Evolutionary conservation across 2,329 filamentous ascomycete species (phyloP).

Genomic region (Chaetomium sp.): DNA sequence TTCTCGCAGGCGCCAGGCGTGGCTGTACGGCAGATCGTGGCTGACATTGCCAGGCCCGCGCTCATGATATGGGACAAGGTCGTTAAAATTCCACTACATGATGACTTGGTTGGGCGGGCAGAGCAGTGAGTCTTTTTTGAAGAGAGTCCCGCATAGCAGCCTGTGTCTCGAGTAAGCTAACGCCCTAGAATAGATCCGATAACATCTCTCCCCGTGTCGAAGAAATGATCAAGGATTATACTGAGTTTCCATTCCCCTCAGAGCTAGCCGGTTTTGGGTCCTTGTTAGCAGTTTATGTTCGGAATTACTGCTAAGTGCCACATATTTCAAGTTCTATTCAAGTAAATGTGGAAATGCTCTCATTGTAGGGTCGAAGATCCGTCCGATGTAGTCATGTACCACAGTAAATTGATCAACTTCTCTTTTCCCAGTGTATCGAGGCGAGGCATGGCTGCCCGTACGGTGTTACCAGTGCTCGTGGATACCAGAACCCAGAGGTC

Average conservation of each 20-base stretch:
- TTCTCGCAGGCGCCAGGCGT: constrained; percentile 2
- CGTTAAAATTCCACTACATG: background rate
- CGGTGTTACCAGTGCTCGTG: too few species aligned
- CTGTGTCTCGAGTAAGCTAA: constrained; percentile 10
- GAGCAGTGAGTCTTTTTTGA: constrained; percentile 6
- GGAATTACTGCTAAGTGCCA: background rate
- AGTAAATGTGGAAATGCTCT: too few species aligned
- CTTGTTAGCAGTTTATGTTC: constrained; percentile 8
- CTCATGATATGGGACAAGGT: constrained; percentile 13
- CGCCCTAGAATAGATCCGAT: background rate
- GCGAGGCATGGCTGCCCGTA: too few species aligned
- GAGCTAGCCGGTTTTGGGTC: constrained; percentile 5
- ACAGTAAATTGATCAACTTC: too few species aligned
- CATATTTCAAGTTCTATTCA: too few species aligned
- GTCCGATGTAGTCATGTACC: too few species aligned
- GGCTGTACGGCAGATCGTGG: constrained; percentile 10
- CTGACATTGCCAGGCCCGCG: constrained; percentile 13
- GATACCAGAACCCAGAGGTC: too few species aligned
- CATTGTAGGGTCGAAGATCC: too few species aligned
- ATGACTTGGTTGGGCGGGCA: background rate
- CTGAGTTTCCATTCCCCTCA: constrained; percentile 10
- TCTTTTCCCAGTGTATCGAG: too few species aligned
- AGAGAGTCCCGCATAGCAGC: background rate
- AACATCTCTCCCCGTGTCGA: constrained; percentile 16
- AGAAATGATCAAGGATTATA: constrained; percentile 10